phyloP scores from a whole-genome alignment of 2,329 filamentous ascomycete species.

The Fusarium liriodendri region DNA sequence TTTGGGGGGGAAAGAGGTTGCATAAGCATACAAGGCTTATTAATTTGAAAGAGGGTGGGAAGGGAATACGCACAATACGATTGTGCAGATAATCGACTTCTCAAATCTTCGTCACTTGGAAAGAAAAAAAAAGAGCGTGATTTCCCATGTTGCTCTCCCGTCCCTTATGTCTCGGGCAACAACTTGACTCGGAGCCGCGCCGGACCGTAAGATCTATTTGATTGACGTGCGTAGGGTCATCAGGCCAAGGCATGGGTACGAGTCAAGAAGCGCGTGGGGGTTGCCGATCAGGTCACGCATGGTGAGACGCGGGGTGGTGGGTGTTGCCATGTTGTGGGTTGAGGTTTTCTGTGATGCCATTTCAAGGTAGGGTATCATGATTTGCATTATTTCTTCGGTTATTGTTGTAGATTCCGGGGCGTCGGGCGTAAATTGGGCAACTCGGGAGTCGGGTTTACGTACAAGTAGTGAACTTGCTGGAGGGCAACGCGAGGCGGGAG shows the following conservation, averaged over 20 bases:
- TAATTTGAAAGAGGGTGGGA: background rate
- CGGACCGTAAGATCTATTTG: background rate
- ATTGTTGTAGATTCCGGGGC: background rate
- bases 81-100: background rate
- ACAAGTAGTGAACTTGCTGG: background rate
- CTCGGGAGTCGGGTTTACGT: background rate
- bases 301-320: background rate
- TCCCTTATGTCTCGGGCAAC: background rate
- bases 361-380: background rate
- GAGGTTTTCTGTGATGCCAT: constrained; percentile 8
- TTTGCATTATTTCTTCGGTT: background rate
- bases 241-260: background rate
- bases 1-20: background rate
- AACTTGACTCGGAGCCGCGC: background rate
- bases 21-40: background rate
- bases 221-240: constrained; percentile 8
- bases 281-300: background rate
- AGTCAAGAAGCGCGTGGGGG: background rate
- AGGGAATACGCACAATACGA: background rate
- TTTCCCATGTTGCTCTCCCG: constrained; percentile 17
- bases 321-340: background rate
- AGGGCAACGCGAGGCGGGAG: background rate
- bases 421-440: background rate
- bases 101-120: constrained; percentile 4
- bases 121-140: background rate